phyloP scores from a whole-genome alignment of 257 asterid genomes.

The Ajuga chamaepitys region DNA sequence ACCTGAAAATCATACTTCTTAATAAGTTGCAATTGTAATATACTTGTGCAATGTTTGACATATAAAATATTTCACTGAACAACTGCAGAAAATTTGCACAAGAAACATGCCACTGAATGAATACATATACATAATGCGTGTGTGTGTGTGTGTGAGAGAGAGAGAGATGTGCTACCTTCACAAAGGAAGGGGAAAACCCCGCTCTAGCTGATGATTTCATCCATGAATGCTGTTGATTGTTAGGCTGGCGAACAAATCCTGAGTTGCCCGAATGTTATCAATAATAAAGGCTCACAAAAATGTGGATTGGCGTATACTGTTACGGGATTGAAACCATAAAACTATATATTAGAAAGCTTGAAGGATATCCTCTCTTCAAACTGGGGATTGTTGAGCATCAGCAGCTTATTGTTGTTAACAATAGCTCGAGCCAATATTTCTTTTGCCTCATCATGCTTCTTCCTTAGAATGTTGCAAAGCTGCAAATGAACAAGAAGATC shows the following conservation, averaged over 20 bases:
- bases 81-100: no score
- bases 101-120: no score
- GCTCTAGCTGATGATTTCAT: slow-evolving; percentile 17
- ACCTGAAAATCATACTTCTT: slow-evolving; percentile 13
- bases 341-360: background rate
- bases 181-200: background rate
- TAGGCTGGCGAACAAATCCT: slow-evolving; percentile 45
- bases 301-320: background rate
- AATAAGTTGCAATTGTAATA: background rate
- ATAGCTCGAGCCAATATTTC: slow-evolving; percentile 61
- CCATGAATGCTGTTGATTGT: slow-evolving; percentile 15
- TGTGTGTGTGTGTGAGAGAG: background rate
- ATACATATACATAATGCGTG: no score
- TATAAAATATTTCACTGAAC: background rate
- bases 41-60: background rate
- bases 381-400: slow-evolving; percentile 69
- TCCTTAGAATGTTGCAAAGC: slow-evolving; percentile 76
- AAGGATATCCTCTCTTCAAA: slow-evolving; percentile 85
- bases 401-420: slow-evolving; percentile 76
- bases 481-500: slow-evolving; percentile 25
- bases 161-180: slow-evolving; percentile 22
- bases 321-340: background rate
- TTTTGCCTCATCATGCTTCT: slow-evolving; percentile 76
- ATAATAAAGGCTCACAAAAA: slow-evolving; percentile 38
- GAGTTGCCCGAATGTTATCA: slow-evolving; percentile 48